Percentiles rank a stretch among this genome's conserved stretches.
Conservation (phyloP, 495 filamentous ascomycete species). For the Parathielavia hyrcaniae region DNA sequence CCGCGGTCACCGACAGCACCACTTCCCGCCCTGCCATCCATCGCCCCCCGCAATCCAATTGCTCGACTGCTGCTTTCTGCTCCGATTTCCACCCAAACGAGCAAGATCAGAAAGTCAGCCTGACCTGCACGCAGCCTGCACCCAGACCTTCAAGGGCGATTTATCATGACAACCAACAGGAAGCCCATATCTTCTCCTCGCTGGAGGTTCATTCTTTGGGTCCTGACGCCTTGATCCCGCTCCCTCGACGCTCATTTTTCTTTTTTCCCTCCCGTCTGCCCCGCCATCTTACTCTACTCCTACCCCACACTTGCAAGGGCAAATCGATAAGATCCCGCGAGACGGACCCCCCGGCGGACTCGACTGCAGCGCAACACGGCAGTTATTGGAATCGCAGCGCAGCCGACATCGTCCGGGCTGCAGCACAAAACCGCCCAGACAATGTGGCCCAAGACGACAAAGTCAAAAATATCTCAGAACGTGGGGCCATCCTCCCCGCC, state of each 20-base stretch:
- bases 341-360: constrained; percentile 6
- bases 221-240: constrained; percentile 41
- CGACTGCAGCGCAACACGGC: background rate
- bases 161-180: constrained; percentile 55
- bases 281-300: too few species aligned
- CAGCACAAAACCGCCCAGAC: constrained; percentile 17
- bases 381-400: constrained; percentile 8
- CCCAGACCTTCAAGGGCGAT: constrained; percentile 29
- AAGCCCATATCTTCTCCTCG: constrained; percentile 48
- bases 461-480: constrained; percentile 41
- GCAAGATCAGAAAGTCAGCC: constrained; percentile 37
- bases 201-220: constrained; percentile 50
- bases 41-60: constrained; percentile 17
- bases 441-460: constrained; percentile 48
- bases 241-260: constrained; percentile 10
- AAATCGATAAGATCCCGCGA: constrained; percentile 35
- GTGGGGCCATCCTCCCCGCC: constrained; percentile 50
- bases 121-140: constrained; percentile 36
- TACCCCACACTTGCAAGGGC: constrained; percentile 37
- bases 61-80: constrained; percentile 14
- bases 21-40: background rate
- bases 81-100: constrained; percentile 20
- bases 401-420: constrained; percentile 11
- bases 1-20: constrained; percentile 15
- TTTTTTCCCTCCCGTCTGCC: constrained; percentile 1